Percentiles rank a stretch among this genome's conserved stretches.
Evolutionary conservation across 2,329 filamentous ascomycete genomes (phyloP).

Genomic region (Aschersonia sp.): DNA sequence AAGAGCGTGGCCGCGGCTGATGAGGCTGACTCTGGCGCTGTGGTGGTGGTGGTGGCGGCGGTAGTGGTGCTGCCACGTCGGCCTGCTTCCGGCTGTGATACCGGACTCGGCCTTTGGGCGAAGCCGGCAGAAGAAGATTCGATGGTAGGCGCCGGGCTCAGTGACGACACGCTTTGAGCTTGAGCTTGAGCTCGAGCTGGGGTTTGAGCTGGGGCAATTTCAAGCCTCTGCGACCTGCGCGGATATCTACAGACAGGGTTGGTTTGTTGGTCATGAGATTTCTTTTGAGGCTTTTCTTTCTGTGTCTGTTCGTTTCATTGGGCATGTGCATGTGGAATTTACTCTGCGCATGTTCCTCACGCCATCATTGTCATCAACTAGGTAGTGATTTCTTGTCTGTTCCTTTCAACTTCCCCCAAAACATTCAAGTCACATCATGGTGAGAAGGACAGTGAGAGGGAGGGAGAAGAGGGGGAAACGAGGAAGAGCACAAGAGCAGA

Average conservation of each 20-base stretch:
- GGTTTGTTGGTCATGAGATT: neutral
- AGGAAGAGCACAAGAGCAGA: neutral
- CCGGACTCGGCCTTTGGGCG: neutral
- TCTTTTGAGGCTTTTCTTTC: too few species aligned
- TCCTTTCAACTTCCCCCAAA: too few species aligned
- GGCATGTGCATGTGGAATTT: too few species aligned
- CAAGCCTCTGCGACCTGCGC: conserved; percentile 8
- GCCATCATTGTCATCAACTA: too few species aligned
- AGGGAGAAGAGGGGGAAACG: neutral
- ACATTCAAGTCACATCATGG: too few species aligned
- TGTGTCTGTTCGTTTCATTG: too few species aligned
- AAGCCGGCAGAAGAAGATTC: neutral
- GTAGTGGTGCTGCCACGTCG: conserved; percentile 1
- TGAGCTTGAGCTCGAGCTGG: too few species aligned
- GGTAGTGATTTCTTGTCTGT: too few species aligned
- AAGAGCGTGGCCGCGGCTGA: conserved; percentile 15
- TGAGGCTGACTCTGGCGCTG: conserved; percentile 4
- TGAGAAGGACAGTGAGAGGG: neutral
- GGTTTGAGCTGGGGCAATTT: conserved; percentile 3
- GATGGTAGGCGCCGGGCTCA: conserved; percentile 1
- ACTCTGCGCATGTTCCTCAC: too few species aligned
- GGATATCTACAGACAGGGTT: conserved; percentile 8
- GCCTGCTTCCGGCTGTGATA: neutral
- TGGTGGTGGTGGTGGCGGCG: neutral
- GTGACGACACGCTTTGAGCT: neutral